Conservation (phyloP, 768 basidiomycete species). For the Mycena haematopus region DNA sequence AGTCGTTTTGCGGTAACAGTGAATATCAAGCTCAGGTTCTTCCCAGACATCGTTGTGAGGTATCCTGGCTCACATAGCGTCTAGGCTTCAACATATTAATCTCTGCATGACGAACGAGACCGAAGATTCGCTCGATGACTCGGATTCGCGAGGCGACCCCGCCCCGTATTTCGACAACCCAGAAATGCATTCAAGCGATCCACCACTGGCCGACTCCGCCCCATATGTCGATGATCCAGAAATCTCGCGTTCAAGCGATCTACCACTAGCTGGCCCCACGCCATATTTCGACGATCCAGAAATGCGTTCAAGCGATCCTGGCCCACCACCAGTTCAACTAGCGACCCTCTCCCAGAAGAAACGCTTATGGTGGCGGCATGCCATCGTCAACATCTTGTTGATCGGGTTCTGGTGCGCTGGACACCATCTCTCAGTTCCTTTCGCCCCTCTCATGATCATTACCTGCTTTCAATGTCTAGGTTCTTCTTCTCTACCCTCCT, state of each 20-base stretch:
- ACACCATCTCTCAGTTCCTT: constrained; percentile 39
- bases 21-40: too few relatives aligned
- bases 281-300: too few relatives aligned
- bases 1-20: too few relatives aligned
- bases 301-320: too few relatives aligned
- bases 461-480: constrained; percentile 57
- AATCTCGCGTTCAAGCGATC: too few relatives aligned
- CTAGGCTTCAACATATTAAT: too few relatives aligned
- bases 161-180: constrained; percentile 27
- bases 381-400: constrained; percentile 78
- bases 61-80: too few relatives aligned
- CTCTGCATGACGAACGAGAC: constrained; percentile 27
- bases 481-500: constrained; percentile 90
- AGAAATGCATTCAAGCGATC: constrained; percentile 28
- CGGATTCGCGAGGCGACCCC: constrained; percentile 34
- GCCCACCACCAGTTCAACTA: constrained; percentile 52
- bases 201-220: too few relatives aligned
- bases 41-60: too few relatives aligned
- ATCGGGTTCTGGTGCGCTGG: constrained; percentile 79
- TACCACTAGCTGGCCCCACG: too few relatives aligned
- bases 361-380: constrained; percentile 81
- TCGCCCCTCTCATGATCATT: constrained; percentile 12
- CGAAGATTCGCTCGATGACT: constrained; percentile 41
- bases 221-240: too few relatives aligned
- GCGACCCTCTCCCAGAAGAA: constrained; percentile 76